Evolutionary conservation across 768 basidiomycete species (phyloP).

Genomic region (Suillus tomentosus): DNA sequence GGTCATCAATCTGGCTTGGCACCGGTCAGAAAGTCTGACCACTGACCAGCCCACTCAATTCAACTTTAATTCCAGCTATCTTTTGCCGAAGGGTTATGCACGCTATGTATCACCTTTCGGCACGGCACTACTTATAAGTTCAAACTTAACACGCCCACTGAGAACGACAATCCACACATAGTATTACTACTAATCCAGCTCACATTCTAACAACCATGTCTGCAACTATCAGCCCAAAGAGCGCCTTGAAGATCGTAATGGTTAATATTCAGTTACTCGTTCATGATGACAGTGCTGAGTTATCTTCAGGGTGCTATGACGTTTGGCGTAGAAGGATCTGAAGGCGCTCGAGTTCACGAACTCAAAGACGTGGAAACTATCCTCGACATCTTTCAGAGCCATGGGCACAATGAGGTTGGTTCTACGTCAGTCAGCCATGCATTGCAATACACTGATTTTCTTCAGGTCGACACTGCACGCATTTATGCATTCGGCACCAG

Average conservation of each 20-base stretch:
- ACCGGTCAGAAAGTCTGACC: not conserved
- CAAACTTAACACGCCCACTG: too few relatives aligned
- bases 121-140: constrained; percentile 7
- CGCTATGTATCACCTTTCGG: not conserved
- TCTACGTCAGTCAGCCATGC: not conserved
- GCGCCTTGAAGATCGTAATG: constrained; percentile 53
- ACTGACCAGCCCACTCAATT: not conserved
- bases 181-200: not conserved
- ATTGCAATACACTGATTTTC: not conserved
- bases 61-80: not conserved
- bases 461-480: constrained; percentile 32
- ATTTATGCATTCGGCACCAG: constrained; percentile 33
- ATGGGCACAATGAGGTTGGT: constrained; percentile 56
- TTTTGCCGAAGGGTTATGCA: not conserved
- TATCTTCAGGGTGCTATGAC: constrained; percentile 53
- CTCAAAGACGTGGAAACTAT: constrained; percentile 51
- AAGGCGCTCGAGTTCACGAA: constrained; percentile 51
- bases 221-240: constrained; percentile 35
- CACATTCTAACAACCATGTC: constrained; percentile 24
- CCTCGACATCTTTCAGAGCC: constrained; percentile 52
- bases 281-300: not conserved
- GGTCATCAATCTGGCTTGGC: not conserved
- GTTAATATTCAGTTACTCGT: constrained; percentile 24
- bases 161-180: not conserved
- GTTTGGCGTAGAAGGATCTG: constrained; percentile 50